Evolutionary conservation across 2,329 filamentous ascomycete genomes (phyloP).

Genomic region (Pseudopithomyces maydicus): DNA sequence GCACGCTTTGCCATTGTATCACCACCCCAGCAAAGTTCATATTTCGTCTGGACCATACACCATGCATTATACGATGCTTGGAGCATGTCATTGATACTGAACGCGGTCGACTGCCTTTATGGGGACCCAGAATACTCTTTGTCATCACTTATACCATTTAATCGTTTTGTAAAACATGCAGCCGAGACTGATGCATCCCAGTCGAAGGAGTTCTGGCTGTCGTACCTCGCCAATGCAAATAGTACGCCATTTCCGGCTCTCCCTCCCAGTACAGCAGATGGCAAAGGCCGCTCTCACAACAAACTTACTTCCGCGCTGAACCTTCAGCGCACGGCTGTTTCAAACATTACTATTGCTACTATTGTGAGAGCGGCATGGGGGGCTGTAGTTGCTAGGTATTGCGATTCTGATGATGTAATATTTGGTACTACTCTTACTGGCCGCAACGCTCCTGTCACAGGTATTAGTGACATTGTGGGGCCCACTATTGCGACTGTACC

Average conservation of each 20-base stretch:
- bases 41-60: conserved; percentile 1
- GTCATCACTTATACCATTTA: neutral
- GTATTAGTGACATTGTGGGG: conserved; percentile 22
- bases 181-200: neutral
- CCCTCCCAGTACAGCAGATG: neutral
- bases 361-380: conserved; percentile 33
- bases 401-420: conserved; percentile 24
- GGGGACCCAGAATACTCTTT: neutral
- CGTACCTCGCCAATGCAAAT: neutral
- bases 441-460: conserved; percentile 23
- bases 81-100: neutral
- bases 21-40: neutral
- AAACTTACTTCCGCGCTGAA: neutral
- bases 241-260: neutral
- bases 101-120: neutral
- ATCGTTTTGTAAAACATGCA: neutral
- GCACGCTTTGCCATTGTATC: conserved; percentile 5
- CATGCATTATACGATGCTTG: conserved; percentile 3
- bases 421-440: conserved; percentile 31
- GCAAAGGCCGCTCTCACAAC: neutral
- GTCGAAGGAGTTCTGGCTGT: neutral
- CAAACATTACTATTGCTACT: conserved; percentile 14
- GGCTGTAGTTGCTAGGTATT: conserved; percentile 19
- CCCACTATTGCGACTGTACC: conserved; percentile 37
- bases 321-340: neutral